phyloP scores from a whole-genome alignment of 140 eudicot species.

The Stevia rebaudiana region DNA sequence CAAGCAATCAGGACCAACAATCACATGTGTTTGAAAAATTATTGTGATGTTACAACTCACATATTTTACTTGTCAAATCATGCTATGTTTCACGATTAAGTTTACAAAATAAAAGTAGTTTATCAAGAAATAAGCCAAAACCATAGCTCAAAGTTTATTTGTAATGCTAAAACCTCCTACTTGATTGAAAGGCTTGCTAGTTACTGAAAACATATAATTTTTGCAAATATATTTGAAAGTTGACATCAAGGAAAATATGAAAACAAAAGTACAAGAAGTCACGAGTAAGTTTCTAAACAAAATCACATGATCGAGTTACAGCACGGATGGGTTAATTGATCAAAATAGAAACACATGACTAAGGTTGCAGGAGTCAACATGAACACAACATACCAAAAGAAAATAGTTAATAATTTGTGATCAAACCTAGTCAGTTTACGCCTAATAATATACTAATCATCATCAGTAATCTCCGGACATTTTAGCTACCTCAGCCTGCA shows the following conservation, averaged over 20 bases:
- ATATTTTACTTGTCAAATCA: background rate
- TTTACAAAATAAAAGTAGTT: background rate
- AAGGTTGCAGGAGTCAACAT: background rate
- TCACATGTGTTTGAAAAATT: too few relatives aligned
- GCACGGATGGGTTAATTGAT: background rate
- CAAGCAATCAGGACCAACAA: too few relatives aligned
- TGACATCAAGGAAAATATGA: background rate
- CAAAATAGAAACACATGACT: background rate
- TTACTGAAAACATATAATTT: background rate
- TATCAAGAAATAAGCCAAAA: background rate
- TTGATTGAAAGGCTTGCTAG: too few relatives aligned
- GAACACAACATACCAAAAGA: conserved; percentile 14
- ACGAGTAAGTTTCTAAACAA: background rate
- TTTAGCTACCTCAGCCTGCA: conserved; percentile 67
- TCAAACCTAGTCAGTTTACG: background rate
- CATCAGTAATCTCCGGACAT: conserved; percentile 40
- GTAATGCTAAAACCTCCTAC: background rate
- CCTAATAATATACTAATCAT: background rate
- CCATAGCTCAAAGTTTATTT: background rate
- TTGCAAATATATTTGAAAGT: background rate
- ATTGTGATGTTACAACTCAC: too few relatives aligned
- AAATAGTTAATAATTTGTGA: conserved; percentile 5
- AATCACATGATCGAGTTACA: background rate
- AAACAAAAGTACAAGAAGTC: background rate
- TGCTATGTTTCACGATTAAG: background rate